Percentiles rank a stretch among this genome's conserved stretches.
These are phyloP conservation scores for Colletotrichum cereale DNA, from an alignment of 2,329 filamentous ascomycete species.

Conservation along the genomic window DNA sequence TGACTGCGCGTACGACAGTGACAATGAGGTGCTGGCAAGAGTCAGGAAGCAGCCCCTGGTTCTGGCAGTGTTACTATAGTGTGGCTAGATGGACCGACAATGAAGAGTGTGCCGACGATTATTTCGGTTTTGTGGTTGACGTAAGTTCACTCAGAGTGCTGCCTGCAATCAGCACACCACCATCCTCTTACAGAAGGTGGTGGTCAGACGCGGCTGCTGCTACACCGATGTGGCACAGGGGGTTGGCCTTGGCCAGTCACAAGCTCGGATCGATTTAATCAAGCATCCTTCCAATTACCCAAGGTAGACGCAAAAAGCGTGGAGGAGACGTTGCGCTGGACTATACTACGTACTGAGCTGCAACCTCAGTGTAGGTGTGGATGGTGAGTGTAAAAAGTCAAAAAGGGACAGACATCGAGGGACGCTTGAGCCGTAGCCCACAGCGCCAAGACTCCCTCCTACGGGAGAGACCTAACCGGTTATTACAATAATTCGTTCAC, in stretches of 20 bases:
- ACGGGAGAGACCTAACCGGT: neutral
- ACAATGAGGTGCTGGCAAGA: neutral
- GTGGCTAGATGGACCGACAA: neutral
- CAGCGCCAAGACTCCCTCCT: conserved; percentile 20
- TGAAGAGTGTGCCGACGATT: neutral
- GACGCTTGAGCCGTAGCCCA: conserved; percentile 6
- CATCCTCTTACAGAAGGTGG: neutral
- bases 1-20: conserved; percentile 1
- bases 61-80: neutral
- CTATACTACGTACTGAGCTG: too few relatives aligned
- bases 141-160: neutral
- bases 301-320: conserved; percentile 1
- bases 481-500: conserved; percentile 15
- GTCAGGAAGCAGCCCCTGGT: neutral
- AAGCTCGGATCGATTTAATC: neutral
- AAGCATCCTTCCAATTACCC: conserved; percentile 1
- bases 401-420: neutral
- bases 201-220: conserved; percentile 17
- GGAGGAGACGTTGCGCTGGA: neutral
- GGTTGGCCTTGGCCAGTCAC: conserved; percentile 16
- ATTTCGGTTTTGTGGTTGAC: conserved; percentile 1
- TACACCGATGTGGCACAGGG: conserved; percentile 19
- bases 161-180: neutral
- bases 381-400: conserved; percentile 10
- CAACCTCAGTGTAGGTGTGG: conserved; percentile 21